A percentile compares a stretch with the other conserved stretches of the same genome.
Evolutionary conservation across 192 early-diverging fungal genomes (phyloP).

Genomic region (Pilobolus umbonatus): DNA sequence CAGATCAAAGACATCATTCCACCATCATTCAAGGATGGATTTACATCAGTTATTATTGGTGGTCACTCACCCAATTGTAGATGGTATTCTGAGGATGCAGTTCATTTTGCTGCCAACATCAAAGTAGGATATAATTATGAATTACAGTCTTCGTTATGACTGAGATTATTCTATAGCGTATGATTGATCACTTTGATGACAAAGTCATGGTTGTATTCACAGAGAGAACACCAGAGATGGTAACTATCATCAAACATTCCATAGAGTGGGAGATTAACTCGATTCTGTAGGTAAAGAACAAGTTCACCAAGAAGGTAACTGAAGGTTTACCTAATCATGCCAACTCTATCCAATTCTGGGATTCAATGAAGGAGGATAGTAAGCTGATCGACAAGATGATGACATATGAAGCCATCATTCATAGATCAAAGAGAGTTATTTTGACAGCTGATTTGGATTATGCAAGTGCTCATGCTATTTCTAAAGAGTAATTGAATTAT

Average conservation of each 20-base stretch:
- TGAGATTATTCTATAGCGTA: constrained; percentile 19
- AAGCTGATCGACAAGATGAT: constrained; percentile 7
- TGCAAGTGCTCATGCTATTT: constrained; percentile 17
- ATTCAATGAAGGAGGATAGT: constrained; percentile 9
- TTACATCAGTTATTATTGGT: constrained; percentile 20
- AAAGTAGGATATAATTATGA: constrained; percentile 11
- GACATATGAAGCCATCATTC: constrained; percentile 19
- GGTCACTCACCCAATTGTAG: constrained; percentile 23
- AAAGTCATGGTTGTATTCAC: constrained; percentile 27
- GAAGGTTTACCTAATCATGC: neutral
- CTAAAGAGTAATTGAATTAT: constrained; percentile 15
- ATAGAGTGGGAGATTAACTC: neutral
- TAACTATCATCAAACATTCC: neutral
- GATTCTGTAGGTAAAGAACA: constrained; percentile 3
- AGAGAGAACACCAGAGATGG: constrained; percentile 26
- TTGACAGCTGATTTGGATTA: constrained; percentile 34
- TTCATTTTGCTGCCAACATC: constrained; percentile 19
- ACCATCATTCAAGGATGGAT: neutral
- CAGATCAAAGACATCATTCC: neutral
- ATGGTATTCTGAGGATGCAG: constrained; percentile 35
- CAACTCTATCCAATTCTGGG: constrained; percentile 14
- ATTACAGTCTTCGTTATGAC: neutral
- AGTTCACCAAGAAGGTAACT: constrained; percentile 10
- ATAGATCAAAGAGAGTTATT: constrained; percentile 4
- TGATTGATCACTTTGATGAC: constrained; percentile 13